Evolutionary conservation across 306 rosid species (phyloP).

Genomic region (Quercus berberidifolia): DNA sequence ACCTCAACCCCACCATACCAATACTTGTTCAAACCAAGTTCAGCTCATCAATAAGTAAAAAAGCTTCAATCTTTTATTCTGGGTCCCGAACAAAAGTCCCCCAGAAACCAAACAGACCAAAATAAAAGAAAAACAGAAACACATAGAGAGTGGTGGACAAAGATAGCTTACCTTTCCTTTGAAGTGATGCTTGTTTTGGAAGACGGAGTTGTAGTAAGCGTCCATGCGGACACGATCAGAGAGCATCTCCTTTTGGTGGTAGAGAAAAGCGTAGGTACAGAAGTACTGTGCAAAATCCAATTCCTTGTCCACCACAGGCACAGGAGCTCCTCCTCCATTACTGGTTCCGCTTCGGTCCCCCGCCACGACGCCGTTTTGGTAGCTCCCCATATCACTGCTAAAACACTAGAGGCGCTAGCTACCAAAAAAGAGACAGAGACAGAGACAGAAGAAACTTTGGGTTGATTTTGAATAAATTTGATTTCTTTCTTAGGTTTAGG

Average conservation of each 20-base stretch:
- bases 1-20: neutral
- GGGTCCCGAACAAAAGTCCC: neutral
- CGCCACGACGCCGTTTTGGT: conserved; percentile 34
- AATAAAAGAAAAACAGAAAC: neutral
- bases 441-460: neutral
- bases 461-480: too few species aligned
- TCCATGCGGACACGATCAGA: conserved; percentile 99
- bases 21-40: neutral
- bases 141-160: neutral
- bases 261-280: conserved; percentile 88
- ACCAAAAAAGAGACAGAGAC: neutral
- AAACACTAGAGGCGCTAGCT: neutral
- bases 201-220: conserved; percentile 79
- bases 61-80: neutral
- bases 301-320: conserved; percentile 55
- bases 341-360: conserved; percentile 21
- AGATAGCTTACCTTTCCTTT: conserved; percentile 55
- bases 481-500: too few species aligned
- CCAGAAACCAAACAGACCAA: neutral
- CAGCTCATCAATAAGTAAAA: neutral
- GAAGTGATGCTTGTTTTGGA: conserved; percentile 80
- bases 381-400: conserved; percentile 63
- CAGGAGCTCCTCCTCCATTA: too few species aligned
- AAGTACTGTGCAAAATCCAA: conserved; percentile 88
- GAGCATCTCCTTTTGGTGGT: conserved; percentile 99